Evolutionary conservation across 257 asterid genomes (phyloP).

Genomic region (Echites panduratus): DNA sequence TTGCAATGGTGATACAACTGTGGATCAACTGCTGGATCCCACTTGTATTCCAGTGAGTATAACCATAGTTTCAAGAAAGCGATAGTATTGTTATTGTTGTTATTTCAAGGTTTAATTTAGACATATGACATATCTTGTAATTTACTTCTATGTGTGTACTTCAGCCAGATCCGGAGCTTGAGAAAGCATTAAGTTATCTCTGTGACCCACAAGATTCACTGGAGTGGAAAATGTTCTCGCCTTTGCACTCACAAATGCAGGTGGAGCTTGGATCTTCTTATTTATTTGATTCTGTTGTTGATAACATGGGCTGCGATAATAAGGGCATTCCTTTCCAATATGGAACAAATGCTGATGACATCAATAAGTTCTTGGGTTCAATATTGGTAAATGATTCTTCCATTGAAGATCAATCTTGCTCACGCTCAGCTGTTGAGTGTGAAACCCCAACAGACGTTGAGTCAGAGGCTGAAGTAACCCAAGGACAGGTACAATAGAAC

Average conservation of each 20-base stretch:
- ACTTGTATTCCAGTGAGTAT: conserved; percentile 50
- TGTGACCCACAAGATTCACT: conserved; percentile 30
- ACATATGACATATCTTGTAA: neutral
- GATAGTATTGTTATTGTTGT: neutral
- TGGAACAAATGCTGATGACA: conserved; percentile 51
- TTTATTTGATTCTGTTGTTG: conserved; percentile 21
- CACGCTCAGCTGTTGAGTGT: conserved; percentile 15
- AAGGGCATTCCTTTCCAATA: conserved; percentile 33
- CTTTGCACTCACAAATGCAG: conserved; percentile 65
- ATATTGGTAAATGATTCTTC: conserved; percentile 50
- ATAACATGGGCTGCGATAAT: conserved; percentile 25
- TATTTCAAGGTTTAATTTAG: conserved; percentile 1
- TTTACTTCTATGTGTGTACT: conserved; percentile 9
- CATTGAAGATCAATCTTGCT: conserved; percentile 13
- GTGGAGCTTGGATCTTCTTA: conserved; percentile 48
- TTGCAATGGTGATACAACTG: conserved; percentile 23
- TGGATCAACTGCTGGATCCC: conserved; percentile 26
- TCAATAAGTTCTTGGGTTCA: conserved; percentile 50
- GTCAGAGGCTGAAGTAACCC: conserved; percentile 53
- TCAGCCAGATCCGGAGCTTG: conserved; percentile 67
- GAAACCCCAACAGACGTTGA: conserved; percentile 22
- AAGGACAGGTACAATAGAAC: conserved; percentile 38
- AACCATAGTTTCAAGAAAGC: neutral
- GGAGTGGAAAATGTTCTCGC: conserved; percentile 62
- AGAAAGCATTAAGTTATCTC: conserved; percentile 37